These are phyloP conservation scores for Leishmania gerbilli DNA, from an alignment of 208 protist species.

Conservation along the genomic window DNA sequence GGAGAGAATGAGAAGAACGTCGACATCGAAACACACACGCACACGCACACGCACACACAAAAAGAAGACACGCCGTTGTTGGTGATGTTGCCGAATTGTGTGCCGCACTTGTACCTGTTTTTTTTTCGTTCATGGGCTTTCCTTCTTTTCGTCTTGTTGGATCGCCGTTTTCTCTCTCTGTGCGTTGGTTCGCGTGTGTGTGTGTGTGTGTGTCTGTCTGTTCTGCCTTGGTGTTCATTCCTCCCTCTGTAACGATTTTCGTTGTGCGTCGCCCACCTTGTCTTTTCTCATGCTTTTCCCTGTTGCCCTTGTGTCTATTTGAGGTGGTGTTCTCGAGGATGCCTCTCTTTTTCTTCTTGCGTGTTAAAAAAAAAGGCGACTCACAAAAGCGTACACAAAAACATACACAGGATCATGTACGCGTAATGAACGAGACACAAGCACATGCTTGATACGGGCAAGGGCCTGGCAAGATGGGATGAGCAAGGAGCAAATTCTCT, in stretches of 20 bases:
- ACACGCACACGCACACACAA: neutral
- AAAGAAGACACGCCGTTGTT: constrained; percentile 2
- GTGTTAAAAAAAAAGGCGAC: neutral
- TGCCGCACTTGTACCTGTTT: too few relatives aligned
- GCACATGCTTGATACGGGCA: neutral
- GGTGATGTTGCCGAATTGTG: too few relatives aligned
- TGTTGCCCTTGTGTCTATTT: neutral
- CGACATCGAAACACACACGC: neutral
- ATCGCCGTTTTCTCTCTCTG: neutral
- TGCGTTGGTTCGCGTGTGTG: neutral
- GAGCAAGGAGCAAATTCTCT: neutral
- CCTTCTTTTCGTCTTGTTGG: too few relatives aligned
- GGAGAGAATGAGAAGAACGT: neutral
- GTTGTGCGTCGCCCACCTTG: neutral
- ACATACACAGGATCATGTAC: neutral
- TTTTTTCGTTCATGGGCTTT: too few relatives aligned
- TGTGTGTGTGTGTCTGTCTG: neutral
- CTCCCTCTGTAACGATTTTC: neutral
- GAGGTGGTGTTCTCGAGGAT: neutral
- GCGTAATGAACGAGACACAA: neutral
- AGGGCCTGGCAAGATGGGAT: neutral
- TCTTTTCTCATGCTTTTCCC: neutral
- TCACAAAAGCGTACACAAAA: neutral
- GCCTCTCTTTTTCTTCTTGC: constrained; percentile 11
- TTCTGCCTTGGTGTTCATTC: neutral